Evolutionary conservation across 2,329 filamentous ascomycete species (phyloP).

Genomic region (Colletotrichum sp.): DNA sequence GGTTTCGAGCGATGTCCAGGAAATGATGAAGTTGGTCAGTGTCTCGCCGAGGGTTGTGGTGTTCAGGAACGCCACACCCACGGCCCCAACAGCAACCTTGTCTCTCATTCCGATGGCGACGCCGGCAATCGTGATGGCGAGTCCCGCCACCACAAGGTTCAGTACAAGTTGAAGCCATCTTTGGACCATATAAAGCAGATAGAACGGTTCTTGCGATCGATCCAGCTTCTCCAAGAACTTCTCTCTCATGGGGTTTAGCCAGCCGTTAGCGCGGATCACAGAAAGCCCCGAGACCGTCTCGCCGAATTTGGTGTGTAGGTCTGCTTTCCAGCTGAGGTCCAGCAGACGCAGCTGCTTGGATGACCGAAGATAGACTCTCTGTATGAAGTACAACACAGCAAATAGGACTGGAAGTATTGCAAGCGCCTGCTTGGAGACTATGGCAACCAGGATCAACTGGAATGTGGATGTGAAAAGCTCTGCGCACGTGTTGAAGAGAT

Average conservation of each 20-base stretch:
- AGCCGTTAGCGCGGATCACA: constrained; percentile 61
- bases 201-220: constrained; percentile 35
- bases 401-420: constrained; percentile 14
- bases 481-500: background rate
- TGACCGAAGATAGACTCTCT: constrained; percentile 63
- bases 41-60: no score
- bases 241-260: constrained; percentile 37
- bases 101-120: no score
- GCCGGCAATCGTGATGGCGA: no score
- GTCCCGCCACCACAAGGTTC: constrained; percentile 22
- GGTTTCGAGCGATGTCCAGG: no score
- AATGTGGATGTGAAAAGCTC: background rate
- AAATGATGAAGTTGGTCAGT: no score
- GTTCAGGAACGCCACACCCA: no score
- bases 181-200: constrained; percentile 36
- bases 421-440: background rate
- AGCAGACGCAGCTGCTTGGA: constrained; percentile 64
- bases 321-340: constrained; percentile 65
- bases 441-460: background rate
- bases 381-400: constrained; percentile 51
- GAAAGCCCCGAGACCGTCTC: constrained; percentile 59
- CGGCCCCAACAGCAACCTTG: no score
- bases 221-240: constrained; percentile 34
- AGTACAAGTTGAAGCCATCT: constrained; percentile 38
- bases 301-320: constrained; percentile 59